Conservation (phyloP, 83 land plant species). For the Larix sibirica region DNA sequence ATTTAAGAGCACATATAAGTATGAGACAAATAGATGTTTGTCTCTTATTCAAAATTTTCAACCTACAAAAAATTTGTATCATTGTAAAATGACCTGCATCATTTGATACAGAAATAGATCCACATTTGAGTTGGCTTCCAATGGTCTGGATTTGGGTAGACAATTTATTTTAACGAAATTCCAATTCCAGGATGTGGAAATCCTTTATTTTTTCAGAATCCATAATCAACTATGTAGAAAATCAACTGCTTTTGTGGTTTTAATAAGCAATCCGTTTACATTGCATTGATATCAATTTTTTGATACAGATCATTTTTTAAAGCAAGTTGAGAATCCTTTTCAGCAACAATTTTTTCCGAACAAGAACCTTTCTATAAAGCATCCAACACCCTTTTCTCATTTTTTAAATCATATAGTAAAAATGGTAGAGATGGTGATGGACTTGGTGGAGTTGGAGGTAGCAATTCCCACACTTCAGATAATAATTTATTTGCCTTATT, state of each 20-base stretch:
- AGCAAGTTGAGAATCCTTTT: conserved; percentile 30
- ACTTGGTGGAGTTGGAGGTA: conserved; percentile 64
- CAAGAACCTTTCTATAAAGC: conserved; percentile 70
- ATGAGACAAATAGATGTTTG: background rate
- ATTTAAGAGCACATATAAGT: background rate
- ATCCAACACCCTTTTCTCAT: conserved; percentile 14
- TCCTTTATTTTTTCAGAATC: background rate
- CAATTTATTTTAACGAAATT: too few species aligned
- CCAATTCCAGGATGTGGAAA: background rate
- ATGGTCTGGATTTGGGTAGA: too few species aligned
- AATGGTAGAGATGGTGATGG: conserved; percentile 36
- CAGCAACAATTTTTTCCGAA: conserved; percentile 76
- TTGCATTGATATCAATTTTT: background rate
- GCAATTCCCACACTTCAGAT: conserved; percentile 86
- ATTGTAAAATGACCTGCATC: conserved; percentile 2
- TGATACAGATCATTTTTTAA: background rate
- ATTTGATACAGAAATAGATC: background rate
- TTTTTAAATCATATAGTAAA: conserved; percentile 20
- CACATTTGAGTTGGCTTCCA: too few species aligned
- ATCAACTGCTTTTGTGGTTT: background rate
- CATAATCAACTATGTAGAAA: conserved; percentile 12
- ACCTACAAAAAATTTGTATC: conserved; percentile 8
- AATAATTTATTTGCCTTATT: conserved; percentile 68
- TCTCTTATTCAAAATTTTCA: conserved; percentile 9
- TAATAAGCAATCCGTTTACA: background rate